These are phyloP conservation scores for Ascochyta fabae DNA, from an alignment of 2,329 filamentous ascomycete genomes.

Conservation along the genomic window DNA sequence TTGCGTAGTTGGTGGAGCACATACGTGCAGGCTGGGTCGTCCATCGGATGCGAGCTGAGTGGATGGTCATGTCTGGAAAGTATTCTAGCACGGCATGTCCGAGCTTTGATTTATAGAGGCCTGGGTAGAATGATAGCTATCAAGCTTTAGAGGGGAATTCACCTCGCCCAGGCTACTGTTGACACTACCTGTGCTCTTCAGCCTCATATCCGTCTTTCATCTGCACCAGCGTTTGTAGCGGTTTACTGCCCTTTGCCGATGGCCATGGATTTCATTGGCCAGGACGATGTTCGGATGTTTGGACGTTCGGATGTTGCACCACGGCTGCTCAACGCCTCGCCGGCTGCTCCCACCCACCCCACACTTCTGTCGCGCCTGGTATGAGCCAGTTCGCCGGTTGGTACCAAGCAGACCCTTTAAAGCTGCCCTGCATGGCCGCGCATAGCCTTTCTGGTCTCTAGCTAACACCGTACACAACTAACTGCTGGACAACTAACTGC, in stretches of 20 bases:
- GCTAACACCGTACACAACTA: not conserved
- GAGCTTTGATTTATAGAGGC: no score
- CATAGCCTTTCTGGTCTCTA: conserved; percentile 1
- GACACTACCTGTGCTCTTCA: not conserved
- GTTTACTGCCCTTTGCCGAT: conserved; percentile 8
- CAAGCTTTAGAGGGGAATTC: no score
- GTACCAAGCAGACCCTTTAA: conserved; percentile 13
- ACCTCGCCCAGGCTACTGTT: not conserved
- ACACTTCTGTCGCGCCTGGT: not conserved
- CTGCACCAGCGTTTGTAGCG: not conserved
- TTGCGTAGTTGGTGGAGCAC: conserved; percentile 5
- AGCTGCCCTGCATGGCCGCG: conserved; percentile 14
- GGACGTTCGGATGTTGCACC: conserved; percentile 5
- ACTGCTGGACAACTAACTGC: conserved; percentile 4
- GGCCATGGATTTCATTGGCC: not conserved
- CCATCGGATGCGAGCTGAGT: conserved; percentile 8
- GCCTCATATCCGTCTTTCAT: not conserved
- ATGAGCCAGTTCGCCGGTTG: conserved; percentile 3
- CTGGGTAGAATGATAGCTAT: no score
- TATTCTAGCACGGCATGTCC: not conserved
- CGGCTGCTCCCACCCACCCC: not conserved
- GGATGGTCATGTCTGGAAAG: not conserved
- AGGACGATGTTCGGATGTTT: not conserved
- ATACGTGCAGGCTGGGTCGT: not conserved
- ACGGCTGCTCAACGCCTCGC: not conserved